Evolutionary conservation across 441 rosid species (phyloP).

Genomic region (California macrophylla): DNA sequence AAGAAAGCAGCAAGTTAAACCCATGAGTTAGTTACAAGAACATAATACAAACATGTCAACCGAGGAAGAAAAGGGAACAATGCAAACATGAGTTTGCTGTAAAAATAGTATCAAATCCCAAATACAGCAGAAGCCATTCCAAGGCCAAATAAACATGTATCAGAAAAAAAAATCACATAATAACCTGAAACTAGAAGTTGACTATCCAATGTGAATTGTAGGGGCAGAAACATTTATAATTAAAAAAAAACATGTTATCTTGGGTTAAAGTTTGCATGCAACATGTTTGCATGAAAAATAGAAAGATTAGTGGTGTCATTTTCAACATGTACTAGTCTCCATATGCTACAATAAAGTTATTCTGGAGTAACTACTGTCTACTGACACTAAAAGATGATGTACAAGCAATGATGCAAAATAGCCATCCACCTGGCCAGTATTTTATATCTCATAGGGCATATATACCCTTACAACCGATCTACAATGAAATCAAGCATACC

Average conservation of each 20-base stretch:
- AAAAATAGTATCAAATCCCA: neutral
- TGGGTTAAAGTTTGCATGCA: neutral
- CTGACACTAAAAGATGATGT: neutral
- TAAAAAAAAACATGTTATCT: neutral
- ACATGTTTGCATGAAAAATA: neutral
- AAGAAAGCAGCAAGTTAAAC: neutral
- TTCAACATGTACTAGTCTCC: neutral
- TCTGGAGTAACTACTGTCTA: neutral
- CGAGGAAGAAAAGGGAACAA: neutral
- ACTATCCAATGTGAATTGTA: neutral
- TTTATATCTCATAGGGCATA: neutral
- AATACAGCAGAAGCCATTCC: neutral
- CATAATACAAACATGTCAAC: neutral
- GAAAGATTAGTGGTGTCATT: neutral
- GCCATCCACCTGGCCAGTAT: neutral
- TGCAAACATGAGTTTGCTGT: neutral
- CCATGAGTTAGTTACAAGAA: slow-evolving; percentile 6
- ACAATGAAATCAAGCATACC: slow-evolving; percentile 27
- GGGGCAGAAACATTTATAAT: neutral
- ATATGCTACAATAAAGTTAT: neutral
- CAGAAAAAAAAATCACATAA: neutral
- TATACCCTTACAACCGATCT: neutral
- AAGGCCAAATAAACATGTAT: neutral
- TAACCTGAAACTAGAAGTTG: neutral
- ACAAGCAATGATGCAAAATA: neutral